Evolutionary conservation across 1,139 yeast species (phyloP).

Genomic region (Yamadazyma membranifaciens): DNA sequence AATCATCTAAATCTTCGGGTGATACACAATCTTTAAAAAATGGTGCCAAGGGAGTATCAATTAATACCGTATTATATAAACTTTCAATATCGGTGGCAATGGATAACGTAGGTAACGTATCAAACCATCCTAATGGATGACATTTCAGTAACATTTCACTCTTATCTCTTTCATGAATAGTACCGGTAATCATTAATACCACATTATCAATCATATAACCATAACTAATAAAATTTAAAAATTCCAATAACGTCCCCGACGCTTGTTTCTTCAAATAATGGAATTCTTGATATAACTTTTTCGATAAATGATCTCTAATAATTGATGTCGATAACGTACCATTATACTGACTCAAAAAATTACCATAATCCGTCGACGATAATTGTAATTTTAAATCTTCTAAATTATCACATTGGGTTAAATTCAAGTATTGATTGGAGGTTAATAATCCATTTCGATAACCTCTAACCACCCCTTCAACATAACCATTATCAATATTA

Average conservation of each 20-base stretch:
- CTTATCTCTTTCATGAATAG: constrained; percentile 91
- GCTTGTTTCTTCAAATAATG: constrained; percentile 83
- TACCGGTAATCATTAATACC: constrained; percentile 93
- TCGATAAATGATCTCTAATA: constrained; percentile 75
- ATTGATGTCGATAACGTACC: constrained; percentile 79
- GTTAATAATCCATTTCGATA: constrained; percentile 82
- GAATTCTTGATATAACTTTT: constrained; percentile 78
- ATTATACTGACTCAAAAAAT: constrained; percentile 78
- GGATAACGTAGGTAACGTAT: constrained; percentile 90
- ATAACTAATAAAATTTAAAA: constrained; percentile 88
- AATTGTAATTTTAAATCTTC: constrained; percentile 93
- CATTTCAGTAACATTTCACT: constrained; percentile 84
- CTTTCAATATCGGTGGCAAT: constrained; percentile 94
- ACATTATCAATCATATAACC: constrained; percentile 99
- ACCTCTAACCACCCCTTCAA: constrained; percentile 95
- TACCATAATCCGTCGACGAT: constrained; percentile 94
- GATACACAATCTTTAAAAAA: constrained; percentile 88
- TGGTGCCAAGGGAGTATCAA: constrained; percentile 97
- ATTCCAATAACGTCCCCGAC: constrained; percentile 72
- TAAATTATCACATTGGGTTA: constrained; percentile 92
- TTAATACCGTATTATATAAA: constrained; percentile 87
- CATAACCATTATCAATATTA: constrained; percentile 83
- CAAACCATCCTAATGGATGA: constrained; percentile 98
- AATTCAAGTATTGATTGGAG: constrained; percentile 77
- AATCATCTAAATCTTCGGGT: constrained; percentile 93